Evolutionary conservation across 345 rosid genomes (phyloP).

Genomic region (Brassica carinata): DNA sequence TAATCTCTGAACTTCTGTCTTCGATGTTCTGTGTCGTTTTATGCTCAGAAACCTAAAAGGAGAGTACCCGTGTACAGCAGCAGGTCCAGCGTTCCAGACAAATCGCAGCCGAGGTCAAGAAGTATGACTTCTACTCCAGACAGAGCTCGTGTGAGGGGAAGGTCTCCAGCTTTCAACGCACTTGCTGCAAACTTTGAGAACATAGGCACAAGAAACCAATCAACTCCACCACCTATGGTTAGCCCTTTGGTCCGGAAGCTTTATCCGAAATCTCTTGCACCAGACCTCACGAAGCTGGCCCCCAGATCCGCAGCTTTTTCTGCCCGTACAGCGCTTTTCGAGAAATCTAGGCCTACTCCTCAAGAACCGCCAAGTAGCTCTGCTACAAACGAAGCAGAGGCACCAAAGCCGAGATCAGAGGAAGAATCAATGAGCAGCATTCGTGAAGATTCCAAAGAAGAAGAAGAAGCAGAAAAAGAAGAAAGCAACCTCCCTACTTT

Average conservation of each 20-base stretch:
- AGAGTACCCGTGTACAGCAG: slow-evolving; percentile 80
- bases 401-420: slow-evolving; percentile 45
- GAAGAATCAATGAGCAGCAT: slow-evolving; percentile 68
- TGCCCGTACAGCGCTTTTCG: slow-evolving; percentile 68
- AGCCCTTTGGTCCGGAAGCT: slow-evolving; percentile 73
- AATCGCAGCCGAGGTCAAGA: slow-evolving; percentile 87
- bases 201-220: slow-evolving; percentile 74
- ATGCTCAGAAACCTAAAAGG: slow-evolving; percentile 81
- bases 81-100: slow-evolving; percentile 84
- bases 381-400: slow-evolving; percentile 50
- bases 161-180: slow-evolving; percentile 98
- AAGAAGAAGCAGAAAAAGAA: slow-evolving; percentile 82
- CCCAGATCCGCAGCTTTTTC: slow-evolving; percentile 74
- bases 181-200: slow-evolving; percentile 96
- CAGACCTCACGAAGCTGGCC: slow-evolving; percentile 62
- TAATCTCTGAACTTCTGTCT: slow-evolving; percentile 19
- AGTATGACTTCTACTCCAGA: slow-evolving; percentile 97
- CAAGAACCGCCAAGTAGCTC: slow-evolving; percentile 67
- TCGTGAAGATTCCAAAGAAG: slow-evolving; percentile 82
- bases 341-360: slow-evolving; percentile 57
- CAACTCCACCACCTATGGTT: slow-evolving; percentile 97
- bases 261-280: slow-evolving; percentile 84
- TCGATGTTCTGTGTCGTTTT: slow-evolving; percentile 16
- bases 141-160: slow-evolving; percentile 96
- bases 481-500: slow-evolving; percentile 73